Base-by-base conservation (phyloP, 148 eudicot species). In the Dianthus caryophyllus region DNA sequence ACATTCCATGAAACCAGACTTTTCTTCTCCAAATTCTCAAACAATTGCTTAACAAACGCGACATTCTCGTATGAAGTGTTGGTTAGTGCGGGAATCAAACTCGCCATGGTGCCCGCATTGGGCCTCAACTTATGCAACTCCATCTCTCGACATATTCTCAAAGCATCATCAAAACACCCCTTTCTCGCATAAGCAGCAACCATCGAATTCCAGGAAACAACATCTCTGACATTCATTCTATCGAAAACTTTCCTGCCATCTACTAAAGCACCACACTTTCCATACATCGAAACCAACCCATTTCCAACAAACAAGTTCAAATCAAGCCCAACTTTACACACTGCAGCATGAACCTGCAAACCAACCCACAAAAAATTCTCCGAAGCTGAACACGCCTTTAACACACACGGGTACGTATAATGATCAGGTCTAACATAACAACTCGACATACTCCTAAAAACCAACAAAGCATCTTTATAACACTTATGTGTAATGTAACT, bases 71-170 rank as follows among this genome's bases (percentile, higher is more conserved):
- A 29, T 21, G 72, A 73, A 9, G 91, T 86, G 29, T 81, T 73
- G 9, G 80, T 81, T 13, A 88, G 89, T 67, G 95, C 95, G 46
- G 94, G 97, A 55, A 75, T 70, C 25, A 86, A 78, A 71, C 86
- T 84, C 16, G 90, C 88, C 95, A 90, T 79, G 17, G 97, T 90
- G 29, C 97, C 91, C 0, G 84, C 84, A 79, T 91, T 83, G 3
- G 88, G 85, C 27, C 65, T 84, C 27, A 82, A 17, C 9, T 78
- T 69, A 38, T 46, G 38, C 2, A 12, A 60, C 67, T 76, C 76
- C 92, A 91, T 86, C 60, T 80, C 88, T 56, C 74, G 70, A 67
- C 96, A 91, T 9, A 91, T 84, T 2, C 55, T 84, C 47, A 91
- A 47, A 0, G 89, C 97, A 69, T 91, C 90, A 71, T 86, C 85